Evolutionary conservation across 768 basidiomycete genomes (phyloP), one percentile per base, ranked within the genome.

Genomic region (Coprinellus micaceus): DNA sequence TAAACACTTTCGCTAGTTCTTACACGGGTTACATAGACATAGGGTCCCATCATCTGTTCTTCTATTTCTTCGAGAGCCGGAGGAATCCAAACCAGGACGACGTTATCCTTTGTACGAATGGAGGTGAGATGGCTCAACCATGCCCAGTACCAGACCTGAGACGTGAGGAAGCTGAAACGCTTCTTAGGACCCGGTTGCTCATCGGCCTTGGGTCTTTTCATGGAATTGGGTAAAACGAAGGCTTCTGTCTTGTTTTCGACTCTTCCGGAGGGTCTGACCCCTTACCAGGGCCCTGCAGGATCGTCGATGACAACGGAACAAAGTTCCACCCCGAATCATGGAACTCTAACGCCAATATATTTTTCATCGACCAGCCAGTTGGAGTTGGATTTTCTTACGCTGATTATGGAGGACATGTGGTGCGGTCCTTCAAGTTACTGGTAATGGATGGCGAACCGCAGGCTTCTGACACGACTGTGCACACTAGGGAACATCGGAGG

Each of bases 41-140:
- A 44, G 73, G 82, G 62, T 74, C 83, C 4, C 75, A 83, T 4
- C 86, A 86, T 63, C 58, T 87, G n/a, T 86, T 85, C 65, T 89
- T 90, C 74, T 88, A 88, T 72, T 89, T 89, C 66, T 90, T 89
- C 66, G 86, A 90, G 67, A 85, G 83, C 54, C 72, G 89, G 50
- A 78, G 69, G 48, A 72, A 85, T 57, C 85, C 85, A 6, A 77
- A 77, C 25, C 78, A 71, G 54, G 84, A 85, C 65, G 83, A 84
- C 60, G 79, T 85, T 12, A 80, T 85, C 19, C 81, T 85, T 63
- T 80, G 79, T 77, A 77, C 75, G 0, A 79, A 75, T 46, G 77
- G 77, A 61, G 86, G 76, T 65, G 5, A 43, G 40, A 7, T 17
- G 15, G n/a, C 15, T 40, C n/a, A n/a, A n/a, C n/a, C n/a, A n/a